Evolutionary conservation across 495 filamentous ascomycete species (phyloP), one percentile per base, ranked within the genome.

Genomic region (Astrothelium subdiscretum): DNA sequence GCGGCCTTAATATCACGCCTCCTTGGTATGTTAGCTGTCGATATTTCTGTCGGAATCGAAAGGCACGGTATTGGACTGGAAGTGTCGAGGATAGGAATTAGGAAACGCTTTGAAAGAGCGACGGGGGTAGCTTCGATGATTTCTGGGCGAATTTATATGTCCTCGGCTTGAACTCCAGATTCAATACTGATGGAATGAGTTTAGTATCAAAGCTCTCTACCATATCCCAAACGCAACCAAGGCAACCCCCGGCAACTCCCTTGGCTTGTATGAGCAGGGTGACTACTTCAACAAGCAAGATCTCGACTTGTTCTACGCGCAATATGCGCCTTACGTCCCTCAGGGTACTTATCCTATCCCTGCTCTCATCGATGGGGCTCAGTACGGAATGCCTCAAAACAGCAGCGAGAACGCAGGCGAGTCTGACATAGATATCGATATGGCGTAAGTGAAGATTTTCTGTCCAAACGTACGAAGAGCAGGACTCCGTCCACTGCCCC

Each of bases 1-100:
- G 65, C 35, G 57, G 54, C 4, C 35, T 32, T 20, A 62, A 65
- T 40, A 66, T 68, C 20, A 68, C 64, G 11, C 64, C 66, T 27
- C 13, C 61, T 4, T 66, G 66, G 22, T 54, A 15, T 10, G 43
- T 48, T 12, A 38, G 35, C 35, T 38, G 35, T 8, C 15, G 35
- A 15, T 8, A 38, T 15, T 8, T 15, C 8, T 38, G 8, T 38
- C 15, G 15, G 15, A 15, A 38, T 38, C 35, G 8, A 15, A 38
- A 38, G 15, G 35, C 1, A 15, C 35, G n/a, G n/a, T n/a, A n/a
- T n/a, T n/a, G n/a, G n/a, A n/a, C n/a, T n/a, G n/a, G n/a, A n/a
- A n/a, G n/a, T n/a, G n/a, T n/a, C n/a, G n/a, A n/a, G n/a, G n/a
- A n/a, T n/a, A n/a, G n/a, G n/a, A n/a, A n/a, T n/a, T n/a, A n/a